Conservation (phyloP, 1,284 basidiomycete genomes). For the Rhodotorula sp. region DNA sequence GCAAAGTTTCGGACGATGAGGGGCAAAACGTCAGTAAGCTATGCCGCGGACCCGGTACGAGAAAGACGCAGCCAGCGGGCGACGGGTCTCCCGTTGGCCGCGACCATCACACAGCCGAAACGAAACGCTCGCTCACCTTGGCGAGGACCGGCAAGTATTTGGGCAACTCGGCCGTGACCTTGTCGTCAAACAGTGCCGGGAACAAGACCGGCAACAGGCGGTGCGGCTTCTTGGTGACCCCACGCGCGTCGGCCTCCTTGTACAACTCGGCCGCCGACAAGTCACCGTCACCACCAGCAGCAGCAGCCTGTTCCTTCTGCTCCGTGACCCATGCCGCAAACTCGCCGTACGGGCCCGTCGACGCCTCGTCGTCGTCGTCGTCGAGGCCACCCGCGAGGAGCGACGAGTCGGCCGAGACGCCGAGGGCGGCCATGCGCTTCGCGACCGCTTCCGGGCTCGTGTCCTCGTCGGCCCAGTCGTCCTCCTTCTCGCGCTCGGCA, state of each 20-base stretch:
- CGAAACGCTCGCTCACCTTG: slow-evolving; percentile 61
- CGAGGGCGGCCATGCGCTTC: slow-evolving; percentile 75
- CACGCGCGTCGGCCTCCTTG: slow-evolving; percentile 87
- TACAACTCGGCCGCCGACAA: slow-evolving; percentile 64
- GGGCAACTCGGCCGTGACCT: slow-evolving; percentile 70
- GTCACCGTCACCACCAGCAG: too few relatives aligned
- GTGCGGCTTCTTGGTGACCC: slow-evolving; percentile 88
- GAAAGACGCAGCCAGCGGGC: neutral
- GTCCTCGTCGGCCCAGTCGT: slow-evolving; percentile 79
- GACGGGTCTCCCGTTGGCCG: too few relatives aligned
- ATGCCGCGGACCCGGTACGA: neutral
- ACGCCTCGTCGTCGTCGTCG: slow-evolving; percentile 58
- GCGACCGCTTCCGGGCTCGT: slow-evolving; percentile 89
- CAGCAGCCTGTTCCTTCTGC: slow-evolving; percentile 54
- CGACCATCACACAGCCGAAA: neutral
- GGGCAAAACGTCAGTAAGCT: neutral
- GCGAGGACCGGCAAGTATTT: slow-evolving; percentile 72
- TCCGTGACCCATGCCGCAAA: slow-evolving; percentile 86
- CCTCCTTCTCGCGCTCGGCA: slow-evolving; percentile 46
- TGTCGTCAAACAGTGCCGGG: slow-evolving; percentile 79
- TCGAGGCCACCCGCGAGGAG: slow-evolving; percentile 67
- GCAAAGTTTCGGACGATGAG: neutral
- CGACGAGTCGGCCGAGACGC: slow-evolving; percentile 59
- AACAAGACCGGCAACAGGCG: slow-evolving; percentile 82
- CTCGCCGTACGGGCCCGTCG: slow-evolving; percentile 76